Percentiles rank a stretch among this genome's conserved stretches.
These are phyloP conservation scores for Talaromyces proteolyticus DNA, from an alignment of 495 filamentous ascomycete species.

Conservation along the genomic window DNA sequence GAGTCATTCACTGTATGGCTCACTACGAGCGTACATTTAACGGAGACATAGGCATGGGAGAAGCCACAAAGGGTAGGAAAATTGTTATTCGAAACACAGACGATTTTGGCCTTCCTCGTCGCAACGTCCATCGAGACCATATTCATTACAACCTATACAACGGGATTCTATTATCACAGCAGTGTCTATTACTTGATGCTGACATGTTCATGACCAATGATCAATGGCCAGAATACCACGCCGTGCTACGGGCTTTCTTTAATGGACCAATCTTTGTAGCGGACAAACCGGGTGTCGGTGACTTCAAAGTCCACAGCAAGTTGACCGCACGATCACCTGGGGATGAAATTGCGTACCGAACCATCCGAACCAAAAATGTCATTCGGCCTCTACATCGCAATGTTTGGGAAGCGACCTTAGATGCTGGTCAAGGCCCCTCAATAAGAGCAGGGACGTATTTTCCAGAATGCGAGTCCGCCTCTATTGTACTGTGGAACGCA, in stretches of 20 bases:
- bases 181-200: background rate
- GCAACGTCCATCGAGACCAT: background rate
- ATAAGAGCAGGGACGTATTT: background rate
- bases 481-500: background rate
- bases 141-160: slow-evolving; percentile 2
- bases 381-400: background rate
- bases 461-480: background rate
- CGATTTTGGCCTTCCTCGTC: background rate
- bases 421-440: background rate
- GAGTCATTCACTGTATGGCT: slow-evolving; percentile 2
- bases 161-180: background rate
- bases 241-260: background rate
- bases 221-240: slow-evolving; percentile 3
- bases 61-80: background rate
- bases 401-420: background rate
- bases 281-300: background rate
- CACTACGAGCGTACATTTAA: slow-evolving; percentile 2
- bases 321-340: background rate
- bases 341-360: background rate
- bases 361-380: background rate
- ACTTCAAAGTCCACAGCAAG: background rate
- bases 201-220: slow-evolving; percentile 2
- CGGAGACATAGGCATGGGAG: background rate
- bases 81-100: background rate
- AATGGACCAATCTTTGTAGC: background rate